These are phyloP conservation scores for Crithidia thermophila DNA, from an alignment of 208 protist genomes.

Conservation along the genomic window DNA sequence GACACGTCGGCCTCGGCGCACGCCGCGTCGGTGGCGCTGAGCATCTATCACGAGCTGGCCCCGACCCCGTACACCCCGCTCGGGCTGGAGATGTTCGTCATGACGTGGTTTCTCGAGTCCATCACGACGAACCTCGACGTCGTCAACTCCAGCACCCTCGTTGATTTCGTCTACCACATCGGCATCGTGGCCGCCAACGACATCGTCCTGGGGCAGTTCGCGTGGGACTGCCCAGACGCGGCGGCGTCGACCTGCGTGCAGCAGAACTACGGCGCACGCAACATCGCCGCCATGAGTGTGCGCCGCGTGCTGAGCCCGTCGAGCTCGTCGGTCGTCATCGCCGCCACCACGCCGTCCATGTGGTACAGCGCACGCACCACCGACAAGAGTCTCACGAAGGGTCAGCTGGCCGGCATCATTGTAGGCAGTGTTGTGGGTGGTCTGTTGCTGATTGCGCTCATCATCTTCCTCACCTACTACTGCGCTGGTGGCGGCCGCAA, in stretches of 20 bases:
- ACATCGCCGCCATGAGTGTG: slow-evolving; percentile 33
- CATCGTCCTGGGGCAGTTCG: slow-evolving; percentile 31
- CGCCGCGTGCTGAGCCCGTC: slow-evolving; percentile 34
- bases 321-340: slow-evolving; percentile 5
- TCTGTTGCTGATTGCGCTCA: neutral
- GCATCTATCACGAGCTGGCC: slow-evolving; percentile 20
- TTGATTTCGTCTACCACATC: slow-evolving; percentile 26
- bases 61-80: slow-evolving; percentile 16
- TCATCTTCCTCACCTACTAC: slow-evolving; percentile 12
- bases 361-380: slow-evolving; percentile 15
- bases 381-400: slow-evolving; percentile 7
- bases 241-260: slow-evolving; percentile 16
- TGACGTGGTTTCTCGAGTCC: slow-evolving; percentile 12
- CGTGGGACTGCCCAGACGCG: neutral
- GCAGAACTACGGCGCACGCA: slow-evolving; percentile 56
- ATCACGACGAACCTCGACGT: neutral
- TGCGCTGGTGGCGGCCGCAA: slow-evolving; percentile 32
- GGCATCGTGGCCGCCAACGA: slow-evolving; percentile 27
- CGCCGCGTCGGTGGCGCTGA: slow-evolving; percentile 3
- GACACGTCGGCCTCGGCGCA: slow-evolving; percentile 17
- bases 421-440: slow-evolving; percentile 17
- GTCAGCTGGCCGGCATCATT: slow-evolving; percentile 35
- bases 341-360: slow-evolving; percentile 39
- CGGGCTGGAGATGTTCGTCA: slow-evolving; percentile 10
- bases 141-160: slow-evolving; percentile 21